Evolutionary conservation across 306 rosid genomes (phyloP).

Genomic region (Cucurbita argyrosperma): DNA sequence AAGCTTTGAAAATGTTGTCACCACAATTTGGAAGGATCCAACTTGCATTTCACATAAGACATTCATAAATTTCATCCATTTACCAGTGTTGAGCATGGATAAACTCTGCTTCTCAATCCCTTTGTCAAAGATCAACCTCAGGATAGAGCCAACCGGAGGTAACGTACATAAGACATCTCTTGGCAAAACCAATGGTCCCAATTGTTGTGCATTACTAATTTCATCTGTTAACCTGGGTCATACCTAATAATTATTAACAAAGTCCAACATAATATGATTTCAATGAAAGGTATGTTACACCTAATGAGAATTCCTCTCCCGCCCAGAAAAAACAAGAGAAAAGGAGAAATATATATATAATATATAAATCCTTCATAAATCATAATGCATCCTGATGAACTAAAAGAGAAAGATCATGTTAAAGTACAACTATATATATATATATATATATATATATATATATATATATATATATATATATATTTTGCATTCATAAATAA

Average conservation of each 20-base stretch:
- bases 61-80: conserved; percentile 48
- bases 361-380: no score
- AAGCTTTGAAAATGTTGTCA: conserved; percentile 33
- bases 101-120: conserved; percentile 16
- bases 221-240: conserved; percentile 50
- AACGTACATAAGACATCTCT: conserved; percentile 34
- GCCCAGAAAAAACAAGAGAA: background rate
- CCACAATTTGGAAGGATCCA: conserved; percentile 46
- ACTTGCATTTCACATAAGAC: conserved; percentile 25
- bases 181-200: conserved; percentile 20
- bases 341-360: background rate
- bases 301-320: background rate
- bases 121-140: conserved; percentile 27
- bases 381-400: background rate
- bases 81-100: conserved; percentile 14
- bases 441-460: background rate
- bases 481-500: background rate
- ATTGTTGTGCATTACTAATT: conserved; percentile 22
- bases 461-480: background rate
- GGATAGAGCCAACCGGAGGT: conserved; percentile 42
- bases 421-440: background rate
- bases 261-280: background rate
- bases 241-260: background rate
- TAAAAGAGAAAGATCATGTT: background rate
- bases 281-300: background rate